Base-by-base conservation (phyloP, 441 rosid genomes). In the Pelargonium fulgidum region DNA sequence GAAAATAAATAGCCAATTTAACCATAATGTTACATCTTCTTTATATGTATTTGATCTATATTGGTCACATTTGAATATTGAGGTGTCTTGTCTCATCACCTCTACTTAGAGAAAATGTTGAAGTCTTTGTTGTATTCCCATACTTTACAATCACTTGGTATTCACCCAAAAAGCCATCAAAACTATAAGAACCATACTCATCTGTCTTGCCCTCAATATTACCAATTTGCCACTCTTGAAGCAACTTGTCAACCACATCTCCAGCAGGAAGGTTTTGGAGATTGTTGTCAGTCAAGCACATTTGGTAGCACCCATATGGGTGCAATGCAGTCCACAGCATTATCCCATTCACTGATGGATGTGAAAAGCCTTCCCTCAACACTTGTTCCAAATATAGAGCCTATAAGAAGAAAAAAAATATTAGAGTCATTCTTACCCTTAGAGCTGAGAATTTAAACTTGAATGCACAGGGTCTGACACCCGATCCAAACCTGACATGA, bases 311-410 rank as follows among this genome's bases (percentile, higher is more conserved):
- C 10, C 96, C 96, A 0, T 79, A 8, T 0, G 89, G 82, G 70
- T 87, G 87, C 7, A 92, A 82, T 52, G 98, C 96, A 0, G 92
- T 82, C 96, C 96, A 92, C 2, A 87, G 82, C 80, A 89, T 83
- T 20, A 92, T 90, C 67, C 98, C 92, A 10, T 82, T 76, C 72
- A 92, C 82, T 0, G 88, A 79, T 22, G 91, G 95, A 62, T 89
- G 95, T 7, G 96, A 92, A 75, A 86, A 92, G 29, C 95, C 98
- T 82, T 92, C 98, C 69, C 87, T 85, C 66, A 89, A 13, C 58
- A 89, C 95, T 80, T 87, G 83, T 48, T 92, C 96, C 22, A 89
- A 78, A 72, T 86, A 83, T 3, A 72, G 10, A n/a, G 85, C 96
- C 93, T 87, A 44, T 1, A 24, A 36, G n/a, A 12, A 20, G 52